Evolutionary conservation across 495 filamentous ascomycete genomes (phyloP).

Genomic region (Pseudomonodictys pantanalensis): DNA sequence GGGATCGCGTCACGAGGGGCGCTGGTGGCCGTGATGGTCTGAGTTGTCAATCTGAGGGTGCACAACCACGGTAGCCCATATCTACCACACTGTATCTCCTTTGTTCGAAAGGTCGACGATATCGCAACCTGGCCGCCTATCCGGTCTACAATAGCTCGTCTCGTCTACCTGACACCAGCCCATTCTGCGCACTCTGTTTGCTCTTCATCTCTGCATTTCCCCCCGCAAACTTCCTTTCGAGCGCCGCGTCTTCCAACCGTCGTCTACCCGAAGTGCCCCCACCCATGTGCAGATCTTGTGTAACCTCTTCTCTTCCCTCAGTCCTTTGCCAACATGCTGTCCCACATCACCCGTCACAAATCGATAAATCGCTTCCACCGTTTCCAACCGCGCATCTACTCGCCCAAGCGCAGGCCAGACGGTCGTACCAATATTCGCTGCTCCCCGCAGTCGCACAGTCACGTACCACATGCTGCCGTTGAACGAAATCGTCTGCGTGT

Average conservation of each 20-base stretch:
- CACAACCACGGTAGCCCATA: constrained; percentile 7
- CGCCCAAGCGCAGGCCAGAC: too few species aligned
- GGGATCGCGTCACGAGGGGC: constrained; percentile 1
- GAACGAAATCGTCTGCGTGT: too few species aligned
- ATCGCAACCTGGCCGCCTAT: constrained; percentile 1
- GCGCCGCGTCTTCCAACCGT: too few species aligned
- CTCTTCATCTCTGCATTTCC: too few species aligned
- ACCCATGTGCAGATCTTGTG: background rate
- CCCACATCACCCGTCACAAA: background rate
- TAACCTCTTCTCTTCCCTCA: background rate
- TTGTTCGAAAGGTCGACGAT: constrained; percentile 12
- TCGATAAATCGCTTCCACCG: background rate
- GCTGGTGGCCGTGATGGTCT: background rate
- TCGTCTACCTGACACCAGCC: too few species aligned
- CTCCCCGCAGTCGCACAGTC: background rate
- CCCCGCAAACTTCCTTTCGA: too few species aligned
- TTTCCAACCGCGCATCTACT: background rate
- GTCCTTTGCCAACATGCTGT: constrained; percentile 1
- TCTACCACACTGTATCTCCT: constrained; percentile 4
- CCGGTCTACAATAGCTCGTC: too few species aligned
- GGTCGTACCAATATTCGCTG: constrained; percentile 1
- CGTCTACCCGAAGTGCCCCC: background rate
- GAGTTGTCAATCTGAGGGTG: background rate
- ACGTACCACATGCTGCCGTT: too few species aligned
- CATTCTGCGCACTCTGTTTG: constrained; percentile 1